Base-by-base conservation (phyloP, 2,329 filamentous ascomycete genomes). In the Claviceps africana region DNA sequence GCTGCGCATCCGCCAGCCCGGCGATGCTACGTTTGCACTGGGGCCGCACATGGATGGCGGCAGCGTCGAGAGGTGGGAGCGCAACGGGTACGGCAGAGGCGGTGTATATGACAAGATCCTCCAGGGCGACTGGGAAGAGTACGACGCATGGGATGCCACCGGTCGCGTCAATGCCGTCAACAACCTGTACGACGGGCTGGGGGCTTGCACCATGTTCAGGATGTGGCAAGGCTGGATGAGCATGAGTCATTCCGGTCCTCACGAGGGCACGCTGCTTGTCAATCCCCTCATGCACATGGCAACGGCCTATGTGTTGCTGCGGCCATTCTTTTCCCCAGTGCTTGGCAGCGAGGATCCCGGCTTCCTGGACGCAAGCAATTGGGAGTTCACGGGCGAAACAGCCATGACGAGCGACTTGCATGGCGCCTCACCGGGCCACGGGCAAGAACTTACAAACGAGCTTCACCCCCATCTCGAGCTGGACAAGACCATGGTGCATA, bases 171-270 rank as follows among this genome's bases (percentile, higher is more conserved):
- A 70, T 0, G 87, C 85, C 3, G 76, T 81, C 2, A 82, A 79
- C 55, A 84, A 95, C 65, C 69, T 90, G 35, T 93, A 96, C 64
- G 76, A 87, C 49, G 88, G 89, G 0, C 76, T 88, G 0, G 89
- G 90, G 0, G 82, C 86, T 1, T 95, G 88, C 67, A 84, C 78
- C 46, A 88, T 89, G 72, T 89, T 95, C 67, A 78, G 91, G 40
- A 85, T 88, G 76, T 91, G 87, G 65, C 90, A 96, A 68, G 90
- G 88, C 19, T 96, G 90, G 90, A 67, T 96, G 50, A 79, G 78
- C 54, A 83, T 96, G 76, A 88, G 83, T 53, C 70, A 72, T n/a
- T 84, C 81, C 0, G 81, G 75, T 0, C 86, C 87, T 0, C 74
- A 75, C 5, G 83, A 95, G 68, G 90, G 90, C 1, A 93, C 89